These are phyloP conservation scores for Actinidia arguta DNA, from an alignment of 179 eudicot species.

Conservation along the genomic window DNA sequence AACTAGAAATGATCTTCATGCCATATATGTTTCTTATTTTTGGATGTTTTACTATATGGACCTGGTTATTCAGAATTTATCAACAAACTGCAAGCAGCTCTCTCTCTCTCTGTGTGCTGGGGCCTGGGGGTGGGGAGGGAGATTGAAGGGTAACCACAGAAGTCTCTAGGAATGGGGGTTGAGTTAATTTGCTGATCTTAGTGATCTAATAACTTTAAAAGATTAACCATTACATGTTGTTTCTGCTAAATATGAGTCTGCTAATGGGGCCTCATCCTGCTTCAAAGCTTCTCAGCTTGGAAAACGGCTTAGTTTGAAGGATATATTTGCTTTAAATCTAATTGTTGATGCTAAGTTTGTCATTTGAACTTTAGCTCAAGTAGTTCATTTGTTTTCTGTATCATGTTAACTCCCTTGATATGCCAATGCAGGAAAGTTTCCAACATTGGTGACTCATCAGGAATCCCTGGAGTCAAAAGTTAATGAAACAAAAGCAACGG, in stretches of 20 bases:
- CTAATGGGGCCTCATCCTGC: not conserved
- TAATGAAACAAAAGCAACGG: constrained; percentile 78
- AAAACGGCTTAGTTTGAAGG: not conserved
- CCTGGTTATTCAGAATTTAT: not conserved
- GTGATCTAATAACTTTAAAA: not conserved
- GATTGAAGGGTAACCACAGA: too few species aligned
- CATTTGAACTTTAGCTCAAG: not conserved
- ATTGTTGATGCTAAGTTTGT: not conserved
- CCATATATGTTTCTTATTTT: not conserved
- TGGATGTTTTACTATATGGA: not conserved
- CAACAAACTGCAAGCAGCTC: not conserved
- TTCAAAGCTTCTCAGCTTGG: not conserved
- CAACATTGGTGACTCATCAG: constrained; percentile 70
- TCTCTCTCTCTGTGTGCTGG: not conserved
- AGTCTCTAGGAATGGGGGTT: too few species aligned
- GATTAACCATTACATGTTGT: not conserved
- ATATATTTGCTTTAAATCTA: not conserved
- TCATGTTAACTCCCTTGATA: not conserved
- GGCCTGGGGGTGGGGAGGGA: too few species aligned
- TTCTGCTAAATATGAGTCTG: not conserved
- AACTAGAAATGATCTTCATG: not conserved
- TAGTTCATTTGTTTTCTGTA: not conserved
- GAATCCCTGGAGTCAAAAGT: constrained; percentile 53
- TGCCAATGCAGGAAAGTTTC: constrained; percentile 60
- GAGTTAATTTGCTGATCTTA: too few species aligned